Conservation (phyloP, 345 rosid genomes). For the Aquilaria yunnanensis region DNA sequence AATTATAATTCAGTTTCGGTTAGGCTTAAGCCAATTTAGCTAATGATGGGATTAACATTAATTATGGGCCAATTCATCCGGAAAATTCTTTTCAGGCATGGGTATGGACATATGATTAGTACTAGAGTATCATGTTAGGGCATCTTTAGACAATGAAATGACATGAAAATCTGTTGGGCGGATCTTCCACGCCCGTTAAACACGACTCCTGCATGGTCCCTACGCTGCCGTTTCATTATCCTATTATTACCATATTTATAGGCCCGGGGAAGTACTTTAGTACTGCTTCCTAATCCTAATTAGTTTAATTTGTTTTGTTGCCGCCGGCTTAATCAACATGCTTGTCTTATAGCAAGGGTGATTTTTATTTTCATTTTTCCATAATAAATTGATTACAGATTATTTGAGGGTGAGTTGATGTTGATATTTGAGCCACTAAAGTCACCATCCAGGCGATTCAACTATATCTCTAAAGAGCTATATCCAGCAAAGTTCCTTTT, state of each 20-base stretch:
- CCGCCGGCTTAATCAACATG: no score
- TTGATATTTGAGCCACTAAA: constrained; percentile 32
- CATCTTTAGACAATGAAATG: constrained; percentile 35
- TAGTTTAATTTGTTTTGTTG: no score
- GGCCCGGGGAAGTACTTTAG: no score
- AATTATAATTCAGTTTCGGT: not conserved
- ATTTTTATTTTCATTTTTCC: no score
- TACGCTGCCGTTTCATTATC: not conserved
- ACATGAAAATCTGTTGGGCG: constrained; percentile 25
- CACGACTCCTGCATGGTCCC: constrained; percentile 31
- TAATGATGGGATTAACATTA: constrained; percentile 36
- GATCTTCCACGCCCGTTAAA: constrained; percentile 28
- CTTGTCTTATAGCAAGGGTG: no score
- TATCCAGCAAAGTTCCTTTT: constrained; percentile 11
- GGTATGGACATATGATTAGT: constrained; percentile 22
- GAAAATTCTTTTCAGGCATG: no score
- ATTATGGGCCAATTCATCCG: no score
- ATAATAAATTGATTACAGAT: no score
- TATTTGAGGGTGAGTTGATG: constrained; percentile 11
- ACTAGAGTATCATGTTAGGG: constrained; percentile 18
- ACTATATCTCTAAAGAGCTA: constrained; percentile 22
- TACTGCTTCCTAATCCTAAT: no score
- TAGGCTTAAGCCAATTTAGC: constrained; percentile 20
- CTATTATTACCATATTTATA: no score
- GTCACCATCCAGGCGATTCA: constrained; percentile 62